Base-by-base conservation (phyloP, 202 grass and related monocot species). In the Hordeum pubiflorum region DNA sequence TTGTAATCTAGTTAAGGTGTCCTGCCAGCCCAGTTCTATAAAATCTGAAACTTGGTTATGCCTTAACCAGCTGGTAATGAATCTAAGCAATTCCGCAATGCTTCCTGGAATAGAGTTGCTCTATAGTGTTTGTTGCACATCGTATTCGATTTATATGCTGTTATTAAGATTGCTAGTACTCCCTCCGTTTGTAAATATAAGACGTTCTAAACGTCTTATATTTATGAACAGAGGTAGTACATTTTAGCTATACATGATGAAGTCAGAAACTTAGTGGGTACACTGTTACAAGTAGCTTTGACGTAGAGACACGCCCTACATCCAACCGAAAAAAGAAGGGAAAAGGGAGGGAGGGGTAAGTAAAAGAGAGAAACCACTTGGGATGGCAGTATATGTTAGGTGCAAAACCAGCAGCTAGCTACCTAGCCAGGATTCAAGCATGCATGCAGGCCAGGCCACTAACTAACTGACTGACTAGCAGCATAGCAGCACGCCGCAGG, bases 331-430 rank as follows among this genome's bases (percentile, higher is more conserved):
- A 43, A 31, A 6, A 7, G 10, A 11, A 72, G 52, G 17, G 5
- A 52, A 18, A n/a, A 17, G 10, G 9, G 9, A 44, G 17, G 32
- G 50, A 21, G 33, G 23, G 29, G 60, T 9, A n/a, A 52, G 7
- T 12, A 9, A 39, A 48, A 69, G 17, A 29, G 13, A n/a, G 54
- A 74, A 69, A 84, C 76, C 81, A 59, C 86, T 34, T 84, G 13
- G 60, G 59, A 67, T 23, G 69, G 61, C 23, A 46, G 80, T 81
- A 65, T 63, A 69, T 76, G 72, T 81, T 88, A 58, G 82, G 82
- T 77, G 87, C 82, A 40, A 81, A 77, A 76, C 82, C 86, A 85
- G 82, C 65, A 71, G 29, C 57, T 52, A 52, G 48, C 24, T 2
- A 29, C 2, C 27, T 2, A 29, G 27, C 27, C 24, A 85, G 64